Evolutionary conservation across 345 rosid species (phyloP).

Genomic region (Euphorbia peplus): DNA sequence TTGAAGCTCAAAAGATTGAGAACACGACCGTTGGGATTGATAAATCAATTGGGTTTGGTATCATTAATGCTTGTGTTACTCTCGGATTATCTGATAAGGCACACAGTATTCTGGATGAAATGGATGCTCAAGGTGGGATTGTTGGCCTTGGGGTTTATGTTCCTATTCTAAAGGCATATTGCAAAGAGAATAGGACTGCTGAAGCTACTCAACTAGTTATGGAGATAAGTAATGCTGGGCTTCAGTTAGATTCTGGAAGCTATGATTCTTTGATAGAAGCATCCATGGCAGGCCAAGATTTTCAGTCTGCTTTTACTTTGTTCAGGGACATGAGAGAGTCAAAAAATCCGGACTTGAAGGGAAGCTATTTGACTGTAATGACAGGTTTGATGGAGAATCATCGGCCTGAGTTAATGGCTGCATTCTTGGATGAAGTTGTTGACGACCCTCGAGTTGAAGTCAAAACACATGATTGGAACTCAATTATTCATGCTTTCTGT

Average conservation of each 20-base stretch:
- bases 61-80: slow-evolving; percentile 66
- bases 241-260: slow-evolving; percentile 56
- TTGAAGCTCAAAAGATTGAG: slow-evolving; percentile 73
- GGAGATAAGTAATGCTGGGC: slow-evolving; percentile 68
- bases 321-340: slow-evolving; percentile 89
- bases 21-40: slow-evolving; percentile 28
- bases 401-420: slow-evolving; percentile 41
- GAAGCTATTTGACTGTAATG: slow-evolving; percentile 83
- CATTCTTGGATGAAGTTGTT: slow-evolving; percentile 82
- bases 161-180: slow-evolving; percentile 78
- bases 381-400: slow-evolving; percentile 52
- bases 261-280: slow-evolving; percentile 74
- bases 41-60: slow-evolving; percentile 63
- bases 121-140: slow-evolving; percentile 60
- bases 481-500: slow-evolving; percentile 91
- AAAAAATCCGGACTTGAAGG: slow-evolving; percentile 55
- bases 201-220: slow-evolving; percentile 89
- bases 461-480: slow-evolving; percentile 95
- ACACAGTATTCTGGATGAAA: slow-evolving; percentile 75
- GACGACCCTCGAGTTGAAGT: slow-evolving; percentile 88
- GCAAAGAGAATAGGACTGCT: slow-evolving; percentile 76
- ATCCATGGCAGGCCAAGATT: slow-evolving; percentile 90
- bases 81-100: slow-evolving; percentile 83
- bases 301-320: slow-evolving; percentile 78
- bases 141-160: slow-evolving; percentile 76